phyloP scores from a whole-genome alignment of 2,329 filamentous ascomycete species.

The Cercospora janseana region DNA sequence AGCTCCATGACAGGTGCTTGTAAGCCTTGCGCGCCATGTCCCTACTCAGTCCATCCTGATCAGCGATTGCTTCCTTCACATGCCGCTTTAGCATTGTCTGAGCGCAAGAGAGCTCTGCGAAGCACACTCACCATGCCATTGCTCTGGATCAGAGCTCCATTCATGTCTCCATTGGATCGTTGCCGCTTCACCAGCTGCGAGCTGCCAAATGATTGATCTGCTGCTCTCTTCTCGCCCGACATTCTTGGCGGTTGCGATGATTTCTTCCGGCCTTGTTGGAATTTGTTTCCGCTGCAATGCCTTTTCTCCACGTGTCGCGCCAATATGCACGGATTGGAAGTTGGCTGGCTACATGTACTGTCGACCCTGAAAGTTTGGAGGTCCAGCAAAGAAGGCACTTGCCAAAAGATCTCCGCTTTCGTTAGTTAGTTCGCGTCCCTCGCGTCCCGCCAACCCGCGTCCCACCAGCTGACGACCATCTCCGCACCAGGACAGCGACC shows the following conservation, averaged over 20 bases:
- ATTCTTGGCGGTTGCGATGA: conserved; percentile 51
- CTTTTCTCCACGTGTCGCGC: neutral
- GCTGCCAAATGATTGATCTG: conserved; percentile 76
- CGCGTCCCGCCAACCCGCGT: neutral
- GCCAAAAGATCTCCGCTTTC: conserved; percentile 5
- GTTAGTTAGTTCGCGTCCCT: neutral
- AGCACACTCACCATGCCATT: conserved; percentile 59
- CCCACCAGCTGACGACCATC: neutral
- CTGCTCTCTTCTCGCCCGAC: conserved; percentile 89
- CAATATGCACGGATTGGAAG: no score
- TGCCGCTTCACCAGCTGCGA: conserved; percentile 87
- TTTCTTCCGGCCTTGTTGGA: neutral
- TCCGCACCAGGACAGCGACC: neutral
- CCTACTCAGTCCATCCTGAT: conserved; percentile 51
- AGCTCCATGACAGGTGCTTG: conserved; percentile 94
- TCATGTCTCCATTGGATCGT: conserved; percentile 63
- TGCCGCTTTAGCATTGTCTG: conserved; percentile 28
- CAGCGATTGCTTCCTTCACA: conserved; percentile 26
- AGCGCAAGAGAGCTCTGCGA: conserved; percentile 37
- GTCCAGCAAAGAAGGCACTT: conserved; percentile 3
- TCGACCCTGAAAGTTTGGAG: conserved; percentile 1
- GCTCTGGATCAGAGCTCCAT: conserved; percentile 55
- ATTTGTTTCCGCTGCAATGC: neutral
- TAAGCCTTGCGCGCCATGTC: conserved; percentile 74
- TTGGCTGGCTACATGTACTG: neutral